Conservation (phyloP, 257 asterid species). For the Solanum okadae region DNA sequence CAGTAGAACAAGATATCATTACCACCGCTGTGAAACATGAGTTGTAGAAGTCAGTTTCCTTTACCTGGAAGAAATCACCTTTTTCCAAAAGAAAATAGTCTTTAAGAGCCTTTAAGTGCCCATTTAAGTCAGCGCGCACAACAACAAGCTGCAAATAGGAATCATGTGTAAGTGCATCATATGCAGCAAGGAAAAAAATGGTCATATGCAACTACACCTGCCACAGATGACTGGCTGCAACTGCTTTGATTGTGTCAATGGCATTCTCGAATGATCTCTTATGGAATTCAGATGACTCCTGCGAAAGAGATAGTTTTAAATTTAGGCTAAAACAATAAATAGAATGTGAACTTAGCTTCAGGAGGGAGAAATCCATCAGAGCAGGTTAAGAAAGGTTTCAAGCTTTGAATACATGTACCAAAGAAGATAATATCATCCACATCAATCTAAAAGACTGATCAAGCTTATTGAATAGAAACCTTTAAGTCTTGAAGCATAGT, state of each 20-base stretch:
- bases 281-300: constrained; percentile 94
- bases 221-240: constrained; percentile 99
- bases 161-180: constrained; percentile 6
- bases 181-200: constrained; percentile 6
- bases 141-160: constrained; percentile 78
- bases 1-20: not conserved
- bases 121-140: constrained; percentile 97
- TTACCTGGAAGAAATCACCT: constrained; percentile 97
- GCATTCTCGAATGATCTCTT: constrained; percentile 88
- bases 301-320: constrained; percentile 2
- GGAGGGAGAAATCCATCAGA: constrained; percentile 1
- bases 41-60: not conserved
- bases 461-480: constrained; percentile 10
- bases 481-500: constrained; percentile 80
- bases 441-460: not conserved
- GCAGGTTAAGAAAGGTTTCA: not conserved
- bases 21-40: not conserved
- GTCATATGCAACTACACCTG: constrained; percentile 46
- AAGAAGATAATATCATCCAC: not conserved
- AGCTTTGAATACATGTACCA: not conserved
- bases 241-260: constrained; percentile 68
- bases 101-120: constrained; percentile 96
- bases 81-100: constrained; percentile 96
- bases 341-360: not conserved
- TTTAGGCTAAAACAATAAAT: not conserved